These are phyloP conservation scores for Pyrus hybrid DNA, from an alignment of 331 rosid genomes.

Conservation along the genomic window DNA sequence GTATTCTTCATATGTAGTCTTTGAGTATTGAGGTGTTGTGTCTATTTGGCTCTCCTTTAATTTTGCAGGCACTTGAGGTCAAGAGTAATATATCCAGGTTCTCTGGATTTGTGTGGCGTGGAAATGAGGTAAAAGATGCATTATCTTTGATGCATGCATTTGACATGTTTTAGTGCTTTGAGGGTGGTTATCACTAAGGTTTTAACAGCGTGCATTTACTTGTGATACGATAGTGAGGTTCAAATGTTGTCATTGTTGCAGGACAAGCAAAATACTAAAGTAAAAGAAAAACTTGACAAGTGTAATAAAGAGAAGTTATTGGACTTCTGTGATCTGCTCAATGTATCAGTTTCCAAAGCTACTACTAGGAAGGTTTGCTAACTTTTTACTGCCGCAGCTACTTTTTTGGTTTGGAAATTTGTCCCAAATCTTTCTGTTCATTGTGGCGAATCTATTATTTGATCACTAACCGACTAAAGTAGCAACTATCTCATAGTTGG, in stretches of 20 bases:
- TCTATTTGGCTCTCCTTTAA: slow-evolving; percentile 8
- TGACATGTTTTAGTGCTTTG: background rate
- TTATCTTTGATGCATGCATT: background rate
- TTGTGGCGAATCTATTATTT: background rate
- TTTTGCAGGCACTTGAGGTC: slow-evolving; percentile 72
- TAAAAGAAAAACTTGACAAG: slow-evolving; percentile 82
- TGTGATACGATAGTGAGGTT: background rate
- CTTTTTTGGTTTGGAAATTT: background rate
- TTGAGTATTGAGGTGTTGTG: background rate
- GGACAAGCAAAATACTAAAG: slow-evolving; percentile 87
- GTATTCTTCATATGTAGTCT: background rate
- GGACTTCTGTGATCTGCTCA: slow-evolving; percentile 83
- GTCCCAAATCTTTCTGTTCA: background rate
- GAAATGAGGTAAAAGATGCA: slow-evolving; percentile 50
- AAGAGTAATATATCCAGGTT: slow-evolving; percentile 85
- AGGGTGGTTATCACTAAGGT: background rate
- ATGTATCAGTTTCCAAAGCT: slow-evolving; percentile 53
- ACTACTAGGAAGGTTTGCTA: slow-evolving; percentile 70
- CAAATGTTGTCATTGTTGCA: slow-evolving; percentile 25
- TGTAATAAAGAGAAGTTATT: slow-evolving; percentile 76
- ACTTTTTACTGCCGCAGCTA: slow-evolving; percentile 6
- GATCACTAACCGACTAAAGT: background rate
- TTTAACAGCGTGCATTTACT: background rate
- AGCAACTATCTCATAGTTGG: background rate
- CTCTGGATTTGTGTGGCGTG: slow-evolving; percentile 96